Evolutionary conservation across 2,329 filamentous ascomycete species (phyloP).

Genomic region (Arachnomyces sp.): DNA sequence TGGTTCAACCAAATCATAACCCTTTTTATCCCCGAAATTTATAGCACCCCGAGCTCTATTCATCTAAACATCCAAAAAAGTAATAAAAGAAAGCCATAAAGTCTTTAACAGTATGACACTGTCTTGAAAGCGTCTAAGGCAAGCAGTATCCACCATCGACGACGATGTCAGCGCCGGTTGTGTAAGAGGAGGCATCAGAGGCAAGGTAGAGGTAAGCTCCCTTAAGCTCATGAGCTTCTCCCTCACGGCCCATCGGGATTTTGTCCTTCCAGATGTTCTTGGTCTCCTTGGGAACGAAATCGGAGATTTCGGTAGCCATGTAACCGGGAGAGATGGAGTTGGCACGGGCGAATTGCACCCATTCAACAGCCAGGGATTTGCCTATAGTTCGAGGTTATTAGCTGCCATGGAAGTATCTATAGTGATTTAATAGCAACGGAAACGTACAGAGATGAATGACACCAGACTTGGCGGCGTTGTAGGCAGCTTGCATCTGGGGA

Average conservation of each 20-base stretch:
- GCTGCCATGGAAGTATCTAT: conserved; percentile 30
- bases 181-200: conserved; percentile 74
- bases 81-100: too few relatives aligned
- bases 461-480: conserved; percentile 65
- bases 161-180: conserved; percentile 64
- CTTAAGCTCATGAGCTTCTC: conserved; percentile 65
- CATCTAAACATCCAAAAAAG: too few relatives aligned
- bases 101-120: too few relatives aligned
- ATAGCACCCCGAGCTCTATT: too few relatives aligned
- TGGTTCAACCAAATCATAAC: too few relatives aligned
- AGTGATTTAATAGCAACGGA: conserved; percentile 30
- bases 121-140: conserved; percentile 25
- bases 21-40: too few relatives aligned
- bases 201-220: conserved; percentile 75
- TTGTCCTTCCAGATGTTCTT: conserved; percentile 69
- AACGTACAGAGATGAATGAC: conserved; percentile 40
- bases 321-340: conserved; percentile 70
- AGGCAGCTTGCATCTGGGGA: conserved; percentile 64
- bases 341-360: conserved; percentile 64
- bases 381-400: conserved; percentile 31
- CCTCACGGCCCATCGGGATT: conserved; percentile 72
- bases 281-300: conserved; percentile 56
- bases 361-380: conserved; percentile 66
- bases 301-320: conserved; percentile 63
- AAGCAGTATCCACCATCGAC: conserved; percentile 66